These are phyloP conservation scores for Boletellus ananas DNA, from an alignment of 768 basidiomycete genomes.

Conservation along the genomic window DNA sequence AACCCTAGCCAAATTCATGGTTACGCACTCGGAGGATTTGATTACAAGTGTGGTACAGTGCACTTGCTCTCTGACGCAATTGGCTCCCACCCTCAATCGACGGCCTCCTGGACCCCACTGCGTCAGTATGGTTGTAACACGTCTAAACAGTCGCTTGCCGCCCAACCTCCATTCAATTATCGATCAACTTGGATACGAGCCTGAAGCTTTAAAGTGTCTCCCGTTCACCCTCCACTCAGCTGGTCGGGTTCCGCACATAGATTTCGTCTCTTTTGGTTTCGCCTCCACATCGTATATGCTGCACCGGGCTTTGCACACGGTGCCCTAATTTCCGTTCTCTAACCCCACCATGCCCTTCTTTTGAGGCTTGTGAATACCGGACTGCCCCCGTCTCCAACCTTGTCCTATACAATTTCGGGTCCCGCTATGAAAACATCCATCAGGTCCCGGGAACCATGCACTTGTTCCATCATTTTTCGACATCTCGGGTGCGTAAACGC, in stretches of 20 bases:
- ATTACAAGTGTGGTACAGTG: constrained; percentile 47
- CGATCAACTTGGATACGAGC: constrained; percentile 50
- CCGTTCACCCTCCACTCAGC: neutral
- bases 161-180: constrained; percentile 41
- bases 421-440: constrained; percentile 54
- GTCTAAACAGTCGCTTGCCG: constrained; percentile 42
- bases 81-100: constrained; percentile 33
- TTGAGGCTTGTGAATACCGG: constrained; percentile 36
- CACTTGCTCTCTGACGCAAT: constrained; percentile 43
- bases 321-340: constrained; percentile 41
- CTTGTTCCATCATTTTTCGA: constrained; percentile 27
- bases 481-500: constrained; percentile 29
- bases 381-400: constrained; percentile 21
- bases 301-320: constrained; percentile 32
- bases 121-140: constrained; percentile 39
- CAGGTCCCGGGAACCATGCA: constrained; percentile 48
- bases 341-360: constrained; percentile 32
- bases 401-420: constrained; percentile 25
- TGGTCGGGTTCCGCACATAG: constrained; percentile 18
- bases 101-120: constrained; percentile 42
- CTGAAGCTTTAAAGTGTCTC: constrained; percentile 27
- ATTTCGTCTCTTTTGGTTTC: constrained; percentile 26
- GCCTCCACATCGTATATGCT: constrained; percentile 27
- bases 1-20: constrained; percentile 52
- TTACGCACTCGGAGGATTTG: constrained; percentile 57